A percentile compares a stretch with the other conserved stretches of the same genome.
Conservation (phyloP, 2,329 filamentous ascomycete genomes). For the Hymenoscyphus repandus region DNA sequence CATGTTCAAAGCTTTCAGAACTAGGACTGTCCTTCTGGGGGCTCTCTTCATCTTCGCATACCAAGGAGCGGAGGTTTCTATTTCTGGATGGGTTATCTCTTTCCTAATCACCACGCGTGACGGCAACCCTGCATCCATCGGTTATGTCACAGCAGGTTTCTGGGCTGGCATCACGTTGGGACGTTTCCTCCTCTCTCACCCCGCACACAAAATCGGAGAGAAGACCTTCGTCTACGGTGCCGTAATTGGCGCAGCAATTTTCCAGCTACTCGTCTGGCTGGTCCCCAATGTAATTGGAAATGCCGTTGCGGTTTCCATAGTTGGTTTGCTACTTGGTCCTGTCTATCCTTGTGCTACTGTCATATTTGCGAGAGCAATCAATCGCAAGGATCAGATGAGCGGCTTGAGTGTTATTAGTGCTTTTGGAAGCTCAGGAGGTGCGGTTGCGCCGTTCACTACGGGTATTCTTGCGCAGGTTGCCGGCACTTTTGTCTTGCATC, state of each 20-base stretch:
- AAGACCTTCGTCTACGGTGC: constrained; percentile 61
- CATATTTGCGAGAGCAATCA: constrained; percentile 57
- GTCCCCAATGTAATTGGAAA: constrained; percentile 70
- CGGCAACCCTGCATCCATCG: constrained; percentile 65
- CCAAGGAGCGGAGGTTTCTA: constrained; percentile 77
- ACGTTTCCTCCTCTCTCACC: constrained; percentile 63
- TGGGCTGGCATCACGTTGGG: constrained; percentile 73
- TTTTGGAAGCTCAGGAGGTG: constrained; percentile 65
- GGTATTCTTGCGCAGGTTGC: constrained; percentile 41
- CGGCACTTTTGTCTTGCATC: constrained; percentile 42
- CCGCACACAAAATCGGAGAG: constrained; percentile 65
- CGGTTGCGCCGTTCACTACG: constrained; percentile 51
- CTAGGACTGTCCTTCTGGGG: constrained; percentile 60
- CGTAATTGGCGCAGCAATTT: constrained; percentile 54
- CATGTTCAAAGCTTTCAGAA: constrained; percentile 43
- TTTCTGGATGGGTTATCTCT: constrained; percentile 82
- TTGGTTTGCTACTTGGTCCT: constrained; percentile 72
- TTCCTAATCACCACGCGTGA: constrained; percentile 71
- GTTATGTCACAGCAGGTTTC: constrained; percentile 72
- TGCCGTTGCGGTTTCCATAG: constrained; percentile 60
- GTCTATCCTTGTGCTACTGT: constrained; percentile 70
- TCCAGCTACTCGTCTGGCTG: constrained; percentile 74
- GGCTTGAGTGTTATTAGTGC: constrained; percentile 64
- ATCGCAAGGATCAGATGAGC: constrained; percentile 53
- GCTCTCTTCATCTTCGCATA: constrained; percentile 82